Base-by-base conservation (phyloP, 2,329 filamentous ascomycete species). In the Alternaria solani region DNA sequence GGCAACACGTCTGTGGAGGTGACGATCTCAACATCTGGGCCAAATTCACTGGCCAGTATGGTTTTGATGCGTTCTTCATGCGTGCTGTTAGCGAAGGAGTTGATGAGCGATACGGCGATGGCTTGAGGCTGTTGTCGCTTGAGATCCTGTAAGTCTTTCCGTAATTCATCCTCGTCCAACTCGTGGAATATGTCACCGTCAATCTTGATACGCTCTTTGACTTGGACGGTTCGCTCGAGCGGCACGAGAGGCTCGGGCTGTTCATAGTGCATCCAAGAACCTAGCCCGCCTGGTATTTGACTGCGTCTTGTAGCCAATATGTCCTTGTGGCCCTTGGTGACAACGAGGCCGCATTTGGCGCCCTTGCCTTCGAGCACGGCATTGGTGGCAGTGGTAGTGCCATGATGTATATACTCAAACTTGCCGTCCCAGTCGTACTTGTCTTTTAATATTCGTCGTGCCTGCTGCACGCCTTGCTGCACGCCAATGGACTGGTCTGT, bases 231-330 rank as follows among this genome's bases (percentile, higher is more conserved):
- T 2, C 80, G 70, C 65, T 85, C 83, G 2, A 84, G 72, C 1
- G 83, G 82, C 3, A 84, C 81, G 14, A 84, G 75, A 1, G 83
- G 82, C 32, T 82, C 77, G 0, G 83, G 83, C 4, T 82, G 81
- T 0, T 78, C 73, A 62, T 77, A 85, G 52, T 81, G 80, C 59
- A 85, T 78, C 83, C 82, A 85, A 11, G 81, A 81, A 1, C 81
- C 83, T 9, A 85, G 69, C 3, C 81, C 81, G 4, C 83, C 83
- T 0, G 83, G 82, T n/a, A 85, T 84, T 56, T 85, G 82, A 20
- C 81, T 83, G 26, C 83, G 75, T 8, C 82, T 74, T 11, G 82
- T 72, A 0, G 79, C 79, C 49, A 85, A 71, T 44, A 84, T 79
- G 64, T 84, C 82, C 62, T 83, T 84, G 70, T 84, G 82, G 4